A percentile compares a stretch with the other conserved stretches of the same genome.
These are phyloP conservation scores for Fraxinus greggii DNA, from an alignment of 305 asterid species.

Conservation along the genomic window DNA sequence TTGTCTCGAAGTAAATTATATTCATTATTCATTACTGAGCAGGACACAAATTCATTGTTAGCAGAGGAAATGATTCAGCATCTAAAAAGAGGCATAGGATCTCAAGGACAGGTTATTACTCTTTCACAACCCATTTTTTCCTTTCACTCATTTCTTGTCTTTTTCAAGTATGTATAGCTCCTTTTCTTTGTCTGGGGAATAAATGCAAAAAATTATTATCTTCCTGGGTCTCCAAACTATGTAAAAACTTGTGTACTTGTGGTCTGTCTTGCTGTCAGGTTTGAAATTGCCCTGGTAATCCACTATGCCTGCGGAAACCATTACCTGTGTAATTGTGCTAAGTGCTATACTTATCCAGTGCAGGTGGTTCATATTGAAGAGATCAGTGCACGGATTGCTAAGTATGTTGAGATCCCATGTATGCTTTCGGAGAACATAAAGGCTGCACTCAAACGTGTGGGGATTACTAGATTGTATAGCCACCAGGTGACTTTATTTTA, in stretches of 20 bases:
- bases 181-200: conserved; percentile 11
- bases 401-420: conserved; percentile 68
- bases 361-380: conserved; percentile 89
- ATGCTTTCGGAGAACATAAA: conserved; percentile 59
- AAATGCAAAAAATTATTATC: not conserved
- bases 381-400: conserved; percentile 60
- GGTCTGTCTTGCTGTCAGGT: conserved; percentile 16
- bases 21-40: conserved; percentile 29
- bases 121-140: conserved; percentile 11
- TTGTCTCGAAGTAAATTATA: not conserved
- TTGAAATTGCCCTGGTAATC: conserved; percentile 18
- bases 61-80: conserved; percentile 84
- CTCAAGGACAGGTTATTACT: conserved; percentile 76
- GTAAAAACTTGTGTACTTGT: not conserved
- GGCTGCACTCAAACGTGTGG: conserved; percentile 63
- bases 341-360: conserved; percentile 31
- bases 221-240: not conserved
- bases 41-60: conserved; percentile 67
- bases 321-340: conserved; percentile 12
- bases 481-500: conserved; percentile 64
- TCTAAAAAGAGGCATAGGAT: conserved; percentile 66
- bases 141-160: conserved; percentile 9
- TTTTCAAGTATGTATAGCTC: conserved; percentile 14
- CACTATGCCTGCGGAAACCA: conserved; percentile 18
- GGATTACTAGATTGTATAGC: conserved; percentile 73